Evolutionary conservation across 306 rosid genomes (phyloP).

Genomic region (Canavalia ensiformis): DNA sequence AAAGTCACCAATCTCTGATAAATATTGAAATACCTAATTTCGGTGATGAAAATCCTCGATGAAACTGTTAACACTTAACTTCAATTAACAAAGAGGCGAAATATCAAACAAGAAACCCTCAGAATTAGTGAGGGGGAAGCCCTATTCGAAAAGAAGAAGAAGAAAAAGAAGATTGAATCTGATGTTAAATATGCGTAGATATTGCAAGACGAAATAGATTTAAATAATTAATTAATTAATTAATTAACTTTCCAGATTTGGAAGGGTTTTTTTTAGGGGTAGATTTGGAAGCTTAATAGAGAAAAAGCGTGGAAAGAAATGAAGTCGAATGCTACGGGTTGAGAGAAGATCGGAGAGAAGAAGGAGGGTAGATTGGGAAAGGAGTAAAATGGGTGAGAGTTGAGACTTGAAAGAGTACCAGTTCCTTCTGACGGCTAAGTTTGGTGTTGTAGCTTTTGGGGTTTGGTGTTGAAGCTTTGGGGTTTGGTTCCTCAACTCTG

Average conservation of each 20-base stretch:
- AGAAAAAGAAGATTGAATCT: background rate
- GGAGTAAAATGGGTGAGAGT: background rate
- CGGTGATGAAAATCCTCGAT: background rate
- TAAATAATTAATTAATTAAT: too few relatives aligned
- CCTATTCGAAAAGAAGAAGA: background rate
- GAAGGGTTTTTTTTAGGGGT: background rate
- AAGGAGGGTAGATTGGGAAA: background rate
- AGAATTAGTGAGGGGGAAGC: background rate
- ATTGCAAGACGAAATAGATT: background rate
- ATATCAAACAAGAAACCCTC: conserved; percentile 33
- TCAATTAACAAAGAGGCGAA: background rate
- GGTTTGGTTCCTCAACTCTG: background rate
- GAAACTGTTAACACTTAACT: background rate
- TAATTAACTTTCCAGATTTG: conserved; percentile 1
- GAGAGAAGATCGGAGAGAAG: background rate
- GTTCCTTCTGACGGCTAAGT: conserved; percentile 11
- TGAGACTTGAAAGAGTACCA: background rate
- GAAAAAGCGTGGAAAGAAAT: background rate
- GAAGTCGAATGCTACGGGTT: background rate
- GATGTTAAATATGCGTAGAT: background rate
- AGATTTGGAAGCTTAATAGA: background rate
- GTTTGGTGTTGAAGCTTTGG: background rate
- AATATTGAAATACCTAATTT: conserved; percentile 35
- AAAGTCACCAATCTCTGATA: conserved; percentile 10
- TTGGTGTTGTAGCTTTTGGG: background rate